Base-by-base conservation (phyloP, 768 basidiomycete genomes). In the Mycena rosella region DNA sequence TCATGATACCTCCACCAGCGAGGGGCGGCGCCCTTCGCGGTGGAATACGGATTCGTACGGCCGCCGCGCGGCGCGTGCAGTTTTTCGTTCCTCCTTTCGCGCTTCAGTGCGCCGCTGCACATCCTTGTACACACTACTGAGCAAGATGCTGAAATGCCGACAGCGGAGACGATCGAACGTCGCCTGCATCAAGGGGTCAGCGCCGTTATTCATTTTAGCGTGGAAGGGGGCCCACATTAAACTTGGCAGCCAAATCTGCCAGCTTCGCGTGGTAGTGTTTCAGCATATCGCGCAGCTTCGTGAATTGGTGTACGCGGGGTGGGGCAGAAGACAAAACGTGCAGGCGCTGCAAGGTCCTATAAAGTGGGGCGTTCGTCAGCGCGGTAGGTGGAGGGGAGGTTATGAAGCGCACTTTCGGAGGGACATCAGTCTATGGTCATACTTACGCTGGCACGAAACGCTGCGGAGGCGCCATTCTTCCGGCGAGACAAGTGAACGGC, bases 161-260 rank as follows among this genome's bases (percentile, higher is more conserved):
- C 42, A 24, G 40, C 24, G 36, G 9, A 69, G 63, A 8, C 68
- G 58, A 60, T 69, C 68, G 34, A 69, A 62, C 36, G 60, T 69
- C n/a, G 54, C 59, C 68, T 69, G 2, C 17, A 38, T 0, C 14
- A 48, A 18, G 2, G 26, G 42, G 38, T 57, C 32, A 62, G 54
- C 5, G 11, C 26, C 14, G 24, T 17, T 29, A 15, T 20, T 44
- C 9, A 10, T n/a, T 44, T 20, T 18, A 20, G 30, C 2, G 53
- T n/a, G 45, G 29, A 36, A 5, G 34, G 22, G 24, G 5, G 45
- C 63, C 7, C 14, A 71, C 70, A 44, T 71, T 65, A 36, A 71
- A 68, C 59, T 71, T 71, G 3, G 26, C 32, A 10, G 70, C 70
- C 17, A 71, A 44, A 54, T 71, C 70, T 13, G 51, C 52, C 30